phyloP scores from a whole-genome alignment of 129 eudicot species.

The Arctium lappa region DNA sequence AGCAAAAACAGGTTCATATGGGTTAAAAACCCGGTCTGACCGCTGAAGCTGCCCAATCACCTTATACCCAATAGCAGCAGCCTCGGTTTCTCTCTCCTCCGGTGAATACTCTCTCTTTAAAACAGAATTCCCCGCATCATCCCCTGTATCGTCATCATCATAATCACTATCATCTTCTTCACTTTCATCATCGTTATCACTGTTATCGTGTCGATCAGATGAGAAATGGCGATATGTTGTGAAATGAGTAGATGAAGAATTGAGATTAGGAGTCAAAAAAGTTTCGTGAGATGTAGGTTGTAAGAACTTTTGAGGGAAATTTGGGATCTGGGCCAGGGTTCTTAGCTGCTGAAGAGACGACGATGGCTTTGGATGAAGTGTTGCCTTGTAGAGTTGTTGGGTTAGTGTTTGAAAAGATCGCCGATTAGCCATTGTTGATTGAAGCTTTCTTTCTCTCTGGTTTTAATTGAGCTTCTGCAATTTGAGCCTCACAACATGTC shows the following conservation, averaged over 20 bases:
- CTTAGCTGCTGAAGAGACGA: conserved; percentile 34
- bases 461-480: not conserved
- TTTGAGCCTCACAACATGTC: not conserved
- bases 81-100: conserved; percentile 68
- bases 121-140: not conserved
- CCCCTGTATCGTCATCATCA: conserved; percentile 32
- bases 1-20: conserved; percentile 83
- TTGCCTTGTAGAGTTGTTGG: conserved; percentile 29
- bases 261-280: conserved; percentile 19
- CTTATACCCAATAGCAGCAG: conserved; percentile 78
- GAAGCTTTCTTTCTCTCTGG: conserved; percentile 3
- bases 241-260: conserved; percentile 12
- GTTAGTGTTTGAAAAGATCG: conserved; percentile 50
- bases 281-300: conserved; percentile 4
- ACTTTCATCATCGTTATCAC: conserved; percentile 31
- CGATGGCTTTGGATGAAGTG: conserved; percentile 26
- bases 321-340: conserved; percentile 29
- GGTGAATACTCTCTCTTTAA: conserved; percentile 35
- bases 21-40: conserved; percentile 64
- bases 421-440: conserved; percentile 60
- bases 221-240: conserved; percentile 37
- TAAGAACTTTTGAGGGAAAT: conserved; percentile 16
- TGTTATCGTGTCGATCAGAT: conserved; percentile 28
- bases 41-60: conserved; percentile 68
- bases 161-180: conserved; percentile 28